These are phyloP conservation scores for Ensete ventricosum DNA, from an alignment of 176 grass and related monocot species.

Conservation along the genomic window DNA sequence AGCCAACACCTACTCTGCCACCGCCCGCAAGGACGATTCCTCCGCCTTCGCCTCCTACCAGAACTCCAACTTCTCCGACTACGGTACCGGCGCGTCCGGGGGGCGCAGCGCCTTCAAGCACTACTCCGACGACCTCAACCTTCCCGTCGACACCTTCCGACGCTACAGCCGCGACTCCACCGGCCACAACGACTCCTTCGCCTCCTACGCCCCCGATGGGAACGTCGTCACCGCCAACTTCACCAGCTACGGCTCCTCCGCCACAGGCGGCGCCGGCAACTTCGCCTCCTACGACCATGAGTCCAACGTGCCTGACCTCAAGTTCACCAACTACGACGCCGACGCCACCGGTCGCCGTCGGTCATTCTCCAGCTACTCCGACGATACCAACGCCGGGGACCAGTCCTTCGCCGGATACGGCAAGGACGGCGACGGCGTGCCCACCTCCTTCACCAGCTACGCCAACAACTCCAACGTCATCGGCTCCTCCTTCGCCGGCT, in stretches of 20 bases:
- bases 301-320: slow-evolving; percentile 6
- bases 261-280: slow-evolving; percentile 10
- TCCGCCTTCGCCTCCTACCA: slow-evolving; percentile 17
- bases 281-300: slow-evolving; percentile 7
- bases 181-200: slow-evolving; percentile 3
- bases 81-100: neutral
- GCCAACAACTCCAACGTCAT: slow-evolving; percentile 11
- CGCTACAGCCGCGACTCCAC: slow-evolving; percentile 12
- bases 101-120: neutral
- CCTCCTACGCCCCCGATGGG: slow-evolving; percentile 3
- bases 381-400: slow-evolving; percentile 7
- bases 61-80: slow-evolving; percentile 20
- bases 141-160: slow-evolving; percentile 13
- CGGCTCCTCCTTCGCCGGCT: slow-evolving; percentile 9
- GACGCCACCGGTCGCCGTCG: neutral
- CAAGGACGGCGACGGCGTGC: neutral
- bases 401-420: slow-evolving; percentile 14
- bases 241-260: slow-evolving; percentile 18
- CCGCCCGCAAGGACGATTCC: neutral
- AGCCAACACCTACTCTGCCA: slow-evolving; percentile 1
- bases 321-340: slow-evolving; percentile 16
- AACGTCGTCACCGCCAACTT: slow-evolving; percentile 19
- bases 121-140: slow-evolving; percentile 6
- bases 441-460: slow-evolving; percentile 2
- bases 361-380: slow-evolving; percentile 12